Percentiles rank a stretch among this genome's conserved stretches.
Evolutionary conservation across 2,329 filamentous ascomycete species (phyloP).

Genomic region (Ceratocystis ficicola): DNA sequence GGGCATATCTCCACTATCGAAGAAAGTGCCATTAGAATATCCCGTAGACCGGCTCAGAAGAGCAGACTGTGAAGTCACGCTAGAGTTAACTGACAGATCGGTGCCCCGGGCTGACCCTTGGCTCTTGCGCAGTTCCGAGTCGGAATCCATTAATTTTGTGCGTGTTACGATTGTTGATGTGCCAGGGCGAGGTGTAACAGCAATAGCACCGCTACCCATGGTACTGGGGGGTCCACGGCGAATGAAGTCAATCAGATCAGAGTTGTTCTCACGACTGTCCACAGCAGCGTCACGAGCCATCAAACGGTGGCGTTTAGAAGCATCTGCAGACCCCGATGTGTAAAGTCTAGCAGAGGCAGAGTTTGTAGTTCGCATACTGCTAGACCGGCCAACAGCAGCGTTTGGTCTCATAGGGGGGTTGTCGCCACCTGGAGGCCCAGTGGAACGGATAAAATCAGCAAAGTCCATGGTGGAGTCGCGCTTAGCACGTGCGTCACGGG

Average conservation of each 20-base stretch:
- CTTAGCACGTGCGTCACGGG: conserved; percentile 61
- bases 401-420: conserved; percentile 26
- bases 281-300: conserved; percentile 61
- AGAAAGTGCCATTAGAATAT: conserved; percentile 30
- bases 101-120: conserved; percentile 46
- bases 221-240: conserved; percentile 63
- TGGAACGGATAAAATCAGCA: conserved; percentile 79
- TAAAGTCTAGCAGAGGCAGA: conserved; percentile 27
- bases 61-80: conserved; percentile 62
- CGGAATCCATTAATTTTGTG: conserved; percentile 18
- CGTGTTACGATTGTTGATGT: neutral
- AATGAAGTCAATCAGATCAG: conserved; percentile 92
- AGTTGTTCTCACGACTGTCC: conserved; percentile 53
- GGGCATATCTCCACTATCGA: conserved; percentile 41
- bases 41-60: conserved; percentile 41
- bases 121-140: conserved; percentile 40
- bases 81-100: conserved; percentile 49
- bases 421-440: conserved; percentile 50
- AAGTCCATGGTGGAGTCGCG: conserved; percentile 68
- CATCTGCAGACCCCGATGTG: conserved; percentile 21
- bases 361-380: conserved; percentile 33
- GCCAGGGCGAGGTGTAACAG: conserved; percentile 63
- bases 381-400: conserved; percentile 29
- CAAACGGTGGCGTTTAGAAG: conserved; percentile 41
- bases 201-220: conserved; percentile 54